Conservation (phyloP, 345 rosid genomes). For the Ceriops decandra region DNA sequence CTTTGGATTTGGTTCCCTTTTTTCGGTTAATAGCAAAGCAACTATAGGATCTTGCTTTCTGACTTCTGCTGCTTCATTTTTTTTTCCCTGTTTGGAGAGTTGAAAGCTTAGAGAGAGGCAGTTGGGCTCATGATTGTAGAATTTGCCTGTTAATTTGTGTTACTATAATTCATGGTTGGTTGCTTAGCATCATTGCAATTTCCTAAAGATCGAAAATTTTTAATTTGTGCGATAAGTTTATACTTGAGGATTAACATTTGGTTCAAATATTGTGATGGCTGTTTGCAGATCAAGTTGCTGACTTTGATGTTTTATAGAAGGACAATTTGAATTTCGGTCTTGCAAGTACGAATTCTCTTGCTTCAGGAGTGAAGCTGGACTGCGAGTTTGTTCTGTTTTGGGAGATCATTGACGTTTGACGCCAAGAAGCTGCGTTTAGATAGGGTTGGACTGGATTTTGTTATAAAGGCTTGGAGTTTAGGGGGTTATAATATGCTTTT, state of each 20-base stretch:
- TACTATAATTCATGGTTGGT: too few relatives aligned
- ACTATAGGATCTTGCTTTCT: too few relatives aligned
- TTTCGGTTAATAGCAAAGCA: background rate
- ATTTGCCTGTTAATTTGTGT: too few relatives aligned
- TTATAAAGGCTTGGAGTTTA: background rate
- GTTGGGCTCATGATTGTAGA: too few relatives aligned
- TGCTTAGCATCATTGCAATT: too few relatives aligned
- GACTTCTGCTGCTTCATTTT: too few relatives aligned
- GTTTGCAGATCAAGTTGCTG: conserved; percentile 39
- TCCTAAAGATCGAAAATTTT: too few relatives aligned
- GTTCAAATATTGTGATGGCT: conserved; percentile 2
- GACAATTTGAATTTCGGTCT: conserved; percentile 1
- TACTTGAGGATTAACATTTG: too few relatives aligned
- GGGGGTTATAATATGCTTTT: conserved; percentile 18
- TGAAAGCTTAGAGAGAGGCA: too few relatives aligned
- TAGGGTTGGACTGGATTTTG: conserved; percentile 1
- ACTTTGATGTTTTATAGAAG: conserved; percentile 9
- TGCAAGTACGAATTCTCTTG: conserved; percentile 8
- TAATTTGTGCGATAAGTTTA: too few relatives aligned
- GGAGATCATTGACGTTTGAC: conserved; percentile 5
- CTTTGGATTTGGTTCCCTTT: conserved; percentile 9
- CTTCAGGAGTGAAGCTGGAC: conserved; percentile 8
- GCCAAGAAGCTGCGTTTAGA: conserved; percentile 2
- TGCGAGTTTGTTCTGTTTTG: conserved; percentile 5
- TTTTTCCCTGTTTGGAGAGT: too few relatives aligned